These are phyloP conservation scores for Fusarium irregulare DNA, from an alignment of 2,329 filamentous ascomycete species.

Conservation along the genomic window DNA sequence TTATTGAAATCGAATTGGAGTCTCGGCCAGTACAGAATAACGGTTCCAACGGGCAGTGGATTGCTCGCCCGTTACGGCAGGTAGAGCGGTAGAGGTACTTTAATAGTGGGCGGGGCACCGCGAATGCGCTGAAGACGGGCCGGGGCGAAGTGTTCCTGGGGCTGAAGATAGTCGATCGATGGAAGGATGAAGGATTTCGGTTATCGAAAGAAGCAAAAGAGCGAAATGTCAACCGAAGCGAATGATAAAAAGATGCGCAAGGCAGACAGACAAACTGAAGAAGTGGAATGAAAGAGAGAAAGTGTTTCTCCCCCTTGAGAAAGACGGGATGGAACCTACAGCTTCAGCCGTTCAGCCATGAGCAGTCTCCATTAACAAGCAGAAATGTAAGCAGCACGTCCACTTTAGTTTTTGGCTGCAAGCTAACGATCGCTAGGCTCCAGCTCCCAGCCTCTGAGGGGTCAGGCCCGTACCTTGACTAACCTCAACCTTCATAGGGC, in stretches of 20 bases:
- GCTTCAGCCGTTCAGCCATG: constrained; percentile 35
- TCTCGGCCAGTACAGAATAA: not conserved
- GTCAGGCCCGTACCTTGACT: not conserved
- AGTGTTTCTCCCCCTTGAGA: constrained; percentile 9
- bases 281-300: constrained; percentile 25
- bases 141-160: not conserved
- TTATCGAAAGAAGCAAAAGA: constrained; percentile 20
- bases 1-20: not conserved
- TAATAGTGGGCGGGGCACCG: constrained; percentile 27
- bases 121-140: constrained; percentile 8
- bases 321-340: constrained; percentile 5
- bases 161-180: not conserved
- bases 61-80: constrained; percentile 5
- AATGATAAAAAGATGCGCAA: constrained; percentile 1
- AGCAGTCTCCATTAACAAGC: constrained; percentile 3
- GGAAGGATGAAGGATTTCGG: constrained; percentile 12
- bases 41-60: constrained; percentile 8
- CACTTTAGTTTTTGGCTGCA: not conserved
- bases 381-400: not conserved
- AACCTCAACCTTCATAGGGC: constrained; percentile 17
- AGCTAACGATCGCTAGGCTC: constrained; percentile 15
- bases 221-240: constrained; percentile 10
- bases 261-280: not conserved
- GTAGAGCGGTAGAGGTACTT: constrained; percentile 9
- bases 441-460: constrained; percentile 17